Conservation (phyloP, 345 rosid genomes). For the Trapa incisa region DNA sequence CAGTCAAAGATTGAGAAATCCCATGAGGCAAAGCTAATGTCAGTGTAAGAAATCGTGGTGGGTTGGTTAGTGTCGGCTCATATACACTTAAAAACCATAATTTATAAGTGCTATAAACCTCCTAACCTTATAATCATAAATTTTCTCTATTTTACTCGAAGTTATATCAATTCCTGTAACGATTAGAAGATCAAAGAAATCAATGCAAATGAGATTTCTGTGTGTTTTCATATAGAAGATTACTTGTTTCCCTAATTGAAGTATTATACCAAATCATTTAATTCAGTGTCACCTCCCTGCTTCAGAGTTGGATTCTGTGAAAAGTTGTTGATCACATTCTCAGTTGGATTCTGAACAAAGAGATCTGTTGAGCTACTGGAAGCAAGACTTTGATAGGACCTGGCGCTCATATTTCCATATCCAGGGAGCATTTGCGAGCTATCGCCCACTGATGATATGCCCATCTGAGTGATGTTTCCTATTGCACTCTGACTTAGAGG, state of each 20-base stretch:
- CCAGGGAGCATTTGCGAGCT: slow-evolving; percentile 23
- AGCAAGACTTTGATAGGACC: slow-evolving; percentile 17
- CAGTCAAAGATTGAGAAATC: slow-evolving; percentile 10
- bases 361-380: slow-evolving; percentile 19
- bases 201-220: not conserved
- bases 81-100: too few relatives aligned
- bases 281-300: slow-evolving; percentile 25
- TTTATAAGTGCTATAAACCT: too few relatives aligned
- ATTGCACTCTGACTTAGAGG: slow-evolving; percentile 26
- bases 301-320: slow-evolving; percentile 51
- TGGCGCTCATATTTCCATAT: slow-evolving; percentile 15
- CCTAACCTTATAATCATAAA: too few relatives aligned
- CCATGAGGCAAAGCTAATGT: not conserved
- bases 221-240: not conserved
- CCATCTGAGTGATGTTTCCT: slow-evolving; percentile 26
- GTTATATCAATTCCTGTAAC: too few relatives aligned
- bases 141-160: too few relatives aligned
- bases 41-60: too few relatives aligned
- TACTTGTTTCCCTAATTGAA: not conserved
- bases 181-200: not conserved
- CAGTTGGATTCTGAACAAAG: slow-evolving; percentile 56
- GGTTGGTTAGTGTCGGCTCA: too few relatives aligned
- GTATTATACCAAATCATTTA: slow-evolving; percentile 28
- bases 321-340: slow-evolving; percentile 57
- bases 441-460: slow-evolving; percentile 21